Conservation (phyloP, 1,284 basidiomycete species). For the Grifola frondosa region DNA sequence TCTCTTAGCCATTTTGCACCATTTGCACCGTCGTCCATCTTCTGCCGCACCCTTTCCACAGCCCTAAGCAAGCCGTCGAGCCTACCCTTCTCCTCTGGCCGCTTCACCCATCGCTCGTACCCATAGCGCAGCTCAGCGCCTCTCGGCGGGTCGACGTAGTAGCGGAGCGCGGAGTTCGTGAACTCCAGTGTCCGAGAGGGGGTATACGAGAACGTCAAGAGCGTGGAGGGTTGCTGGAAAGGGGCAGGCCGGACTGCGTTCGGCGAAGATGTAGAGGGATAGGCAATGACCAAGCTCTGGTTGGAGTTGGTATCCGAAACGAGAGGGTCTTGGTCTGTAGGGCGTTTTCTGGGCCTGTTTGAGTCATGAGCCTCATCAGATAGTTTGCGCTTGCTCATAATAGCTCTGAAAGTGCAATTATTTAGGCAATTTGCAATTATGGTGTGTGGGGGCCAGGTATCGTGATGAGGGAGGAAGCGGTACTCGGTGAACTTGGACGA, state of each 20-base stretch:
- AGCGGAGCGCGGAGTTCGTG: slow-evolving; percentile 65
- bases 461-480: no score
- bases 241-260: slow-evolving; percentile 24
- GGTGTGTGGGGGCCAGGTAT: no score
- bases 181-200: slow-evolving; percentile 53
- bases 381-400: slow-evolving; percentile 1
- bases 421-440: no score
- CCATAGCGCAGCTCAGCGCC: slow-evolving; percentile 63
- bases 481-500: no score
- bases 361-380: not conserved
- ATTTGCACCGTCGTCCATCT: slow-evolving; percentile 35
- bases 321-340: not conserved
- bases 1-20: slow-evolving; percentile 34
- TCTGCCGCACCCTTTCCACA: slow-evolving; percentile 40
- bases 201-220: slow-evolving; percentile 51
- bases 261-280: slow-evolving; percentile 22
- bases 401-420: no score
- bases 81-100: slow-evolving; percentile 62
- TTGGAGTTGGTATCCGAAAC: not conserved
- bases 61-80: slow-evolving; percentile 67
- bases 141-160: slow-evolving; percentile 63
- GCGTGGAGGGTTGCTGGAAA: slow-evolving; percentile 45
- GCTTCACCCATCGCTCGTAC: slow-evolving; percentile 67
- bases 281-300: slow-evolving; percentile 14
- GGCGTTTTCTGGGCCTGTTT: slow-evolving; percentile 1